Evolutionary conservation across 257 asterid species (phyloP), one percentile per base, ranked within the genome.

Genomic region (Oldenlandia corymbosa): DNA sequence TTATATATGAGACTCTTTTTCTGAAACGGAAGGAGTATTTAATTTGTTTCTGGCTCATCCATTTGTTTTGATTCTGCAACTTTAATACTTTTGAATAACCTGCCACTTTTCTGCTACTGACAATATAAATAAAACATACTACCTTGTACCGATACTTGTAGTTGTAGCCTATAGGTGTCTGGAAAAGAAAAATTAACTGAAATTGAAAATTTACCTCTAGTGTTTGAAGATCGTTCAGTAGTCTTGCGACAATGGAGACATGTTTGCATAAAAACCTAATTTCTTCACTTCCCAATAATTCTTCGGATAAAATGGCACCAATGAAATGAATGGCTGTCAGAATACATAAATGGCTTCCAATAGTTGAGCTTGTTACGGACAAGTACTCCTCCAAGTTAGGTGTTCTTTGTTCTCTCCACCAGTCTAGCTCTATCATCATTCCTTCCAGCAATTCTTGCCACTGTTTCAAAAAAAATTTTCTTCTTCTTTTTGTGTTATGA

Each of bases 191-290:
- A 2, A 47, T 47, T 7, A 5, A 52, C 9, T 30, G 20, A 28
- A 55, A 42, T 16, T 28, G 4, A 42, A 42, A 17, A 17, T 60
- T 60, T 60, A 76, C 80, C 81, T 77, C 45, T 39, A 21, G 66
- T 3, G 71, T 69, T 37, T 34, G 56, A 37, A 69, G 28, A 48
- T 73, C 82, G 13, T 78, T 78, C 31, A 66, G 76, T 24, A 78
- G 75, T 3, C 82, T 55, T 12, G 58, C 27, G 30, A 52, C 62
- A 13, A 58, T 42, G 3, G 66, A 24, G 5, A 30, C 64, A 45
- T 67, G 67, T 60, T 36, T 46, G 68, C 71, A 73, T 30, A 77
- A 52, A 24, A 10, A 54, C 32, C 41, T 41, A 34, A 70, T 47
- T 58, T 69, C 76, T 36, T 28, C 59, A 55, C 76, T 67, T 3